phyloP scores from a whole-genome alignment of 306 rosid species.

The Lagenaria siceraria region DNA sequence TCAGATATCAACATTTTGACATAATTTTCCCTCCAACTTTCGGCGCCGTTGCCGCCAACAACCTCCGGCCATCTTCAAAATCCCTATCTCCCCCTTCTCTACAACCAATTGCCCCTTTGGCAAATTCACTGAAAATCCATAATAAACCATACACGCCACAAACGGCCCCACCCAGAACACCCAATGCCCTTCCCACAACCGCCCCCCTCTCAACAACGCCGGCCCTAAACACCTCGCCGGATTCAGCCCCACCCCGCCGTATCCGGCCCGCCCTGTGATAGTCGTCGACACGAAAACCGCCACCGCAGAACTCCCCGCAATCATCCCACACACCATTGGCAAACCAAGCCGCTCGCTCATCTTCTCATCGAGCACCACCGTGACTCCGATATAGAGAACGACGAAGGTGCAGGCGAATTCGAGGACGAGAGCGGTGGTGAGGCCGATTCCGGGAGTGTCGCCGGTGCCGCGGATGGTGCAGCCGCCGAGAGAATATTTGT shows the following conservation, averaged over 20 bases:
- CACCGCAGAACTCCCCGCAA: constrained; percentile 43
- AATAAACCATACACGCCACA: constrained; percentile 41
- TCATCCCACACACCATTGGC: constrained; percentile 35
- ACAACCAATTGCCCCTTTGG: constrained; percentile 15
- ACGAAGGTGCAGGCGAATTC: constrained; percentile 57
- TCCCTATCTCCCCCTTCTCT: not conserved
- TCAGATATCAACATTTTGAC: not conserved
- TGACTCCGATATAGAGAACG: constrained; percentile 56
- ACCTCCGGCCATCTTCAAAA: not conserved
- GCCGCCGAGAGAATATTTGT: constrained; percentile 48
- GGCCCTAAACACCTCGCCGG: constrained; percentile 72
- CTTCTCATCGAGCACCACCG: constrained; percentile 48
- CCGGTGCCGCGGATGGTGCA: constrained; percentile 30
- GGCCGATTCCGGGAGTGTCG: not conserved
- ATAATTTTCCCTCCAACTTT: not conserved
- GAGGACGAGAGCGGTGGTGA: constrained; percentile 29
- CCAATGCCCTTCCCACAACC: constrained; percentile 74
- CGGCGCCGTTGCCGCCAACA: not conserved
- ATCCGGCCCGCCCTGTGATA: constrained; percentile 34
- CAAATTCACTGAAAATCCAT: constrained; percentile 29
- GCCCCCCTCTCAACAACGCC: constrained; percentile 39
- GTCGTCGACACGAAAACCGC: constrained; percentile 54
- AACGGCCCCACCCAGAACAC: constrained; percentile 70
- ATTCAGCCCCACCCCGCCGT: constrained; percentile 60
- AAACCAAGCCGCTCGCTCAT: constrained; percentile 43